A percentile compares a stretch with the other conserved stretches of the same genome.
phyloP scores from a whole-genome alignment of 31 red algal genomes.

The Asparagopsis taxiformis region DNA sequence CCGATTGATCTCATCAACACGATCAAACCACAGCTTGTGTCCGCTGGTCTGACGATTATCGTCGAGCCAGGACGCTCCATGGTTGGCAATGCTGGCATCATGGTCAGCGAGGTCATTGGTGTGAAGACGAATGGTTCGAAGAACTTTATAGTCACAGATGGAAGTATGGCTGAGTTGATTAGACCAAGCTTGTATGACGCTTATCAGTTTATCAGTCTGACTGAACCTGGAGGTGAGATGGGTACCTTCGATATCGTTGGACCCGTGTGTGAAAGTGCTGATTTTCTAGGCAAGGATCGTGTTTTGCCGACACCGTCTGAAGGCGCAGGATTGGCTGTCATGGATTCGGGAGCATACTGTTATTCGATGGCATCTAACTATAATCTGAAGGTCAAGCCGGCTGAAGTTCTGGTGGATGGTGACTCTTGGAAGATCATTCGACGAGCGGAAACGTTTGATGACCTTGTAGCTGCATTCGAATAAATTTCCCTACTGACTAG shows the following conservation, averaged over 20 bases:
- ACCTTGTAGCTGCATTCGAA: conserved; percentile 78
- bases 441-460: conserved; percentile 84
- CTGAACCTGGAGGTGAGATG: conserved; percentile 75
- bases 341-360: conserved; percentile 96
- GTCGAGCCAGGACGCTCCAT: conserved; percentile 98
- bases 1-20: conserved; percentile 92
- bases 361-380: conserved; percentile 97
- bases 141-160: conserved; percentile 94
- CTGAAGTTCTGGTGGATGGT: conserved; percentile 91
- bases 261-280: conserved; percentile 94
- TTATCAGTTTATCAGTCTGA: conserved; percentile 85
- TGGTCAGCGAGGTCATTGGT: conserved; percentile 90
- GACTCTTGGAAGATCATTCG: conserved; percentile 84
- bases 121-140: conserved; percentile 96
- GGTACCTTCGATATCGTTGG: conserved; percentile 90
- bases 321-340: conserved; percentile 86
- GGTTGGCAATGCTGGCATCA: conserved; percentile 83
- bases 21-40: conserved; percentile 75
- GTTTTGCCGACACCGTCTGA: conserved; percentile 70
- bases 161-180: conserved; percentile 97
- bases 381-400: conserved; percentile 92
- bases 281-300: conserved; percentile 94
- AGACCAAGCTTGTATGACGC: conserved; percentile 92
- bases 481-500: too few species aligned
- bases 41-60: conserved; percentile 78